A percentile compares a stretch with the other conserved stretches of the same genome.
Conservation (phyloP, 768 basidiomycete species). For the Lactarius psammicola region DNA sequence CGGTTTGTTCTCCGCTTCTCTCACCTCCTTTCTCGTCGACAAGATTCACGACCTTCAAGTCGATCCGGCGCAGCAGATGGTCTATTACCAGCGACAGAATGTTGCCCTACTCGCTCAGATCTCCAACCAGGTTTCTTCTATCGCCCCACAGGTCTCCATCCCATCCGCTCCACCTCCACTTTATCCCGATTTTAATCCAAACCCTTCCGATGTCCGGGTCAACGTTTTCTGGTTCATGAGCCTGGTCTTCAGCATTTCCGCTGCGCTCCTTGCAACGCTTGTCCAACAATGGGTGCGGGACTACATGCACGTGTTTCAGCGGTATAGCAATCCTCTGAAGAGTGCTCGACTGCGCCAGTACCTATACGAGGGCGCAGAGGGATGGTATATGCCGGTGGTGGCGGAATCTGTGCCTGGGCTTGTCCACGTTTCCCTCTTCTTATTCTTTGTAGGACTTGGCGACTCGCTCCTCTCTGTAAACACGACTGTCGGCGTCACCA, state of each 20-base stretch:
- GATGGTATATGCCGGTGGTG: conserved; percentile 42
- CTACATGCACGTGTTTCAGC: conserved; percentile 34
- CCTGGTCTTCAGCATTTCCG: conserved; percentile 40
- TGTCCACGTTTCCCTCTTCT: conserved; percentile 47
- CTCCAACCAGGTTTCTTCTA: not conserved
- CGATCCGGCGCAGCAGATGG: not conserved
- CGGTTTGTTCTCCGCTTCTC: conserved; percentile 15
- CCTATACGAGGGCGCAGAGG: conserved; percentile 38
- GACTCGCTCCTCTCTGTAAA: conserved; percentile 41
- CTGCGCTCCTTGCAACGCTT: conserved; percentile 45
- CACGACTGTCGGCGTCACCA: conserved; percentile 9
- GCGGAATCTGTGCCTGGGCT: conserved; percentile 47
- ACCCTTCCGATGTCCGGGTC: conserved; percentile 37
- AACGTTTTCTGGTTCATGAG: conserved; percentile 46
- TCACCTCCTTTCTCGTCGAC: conserved; percentile 16
- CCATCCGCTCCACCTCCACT: not conserved
- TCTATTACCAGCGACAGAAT: conserved; percentile 5
- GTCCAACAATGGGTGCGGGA: conserved; percentile 50
- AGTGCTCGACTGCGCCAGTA: conserved; percentile 45
- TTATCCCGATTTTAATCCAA: conserved; percentile 23
- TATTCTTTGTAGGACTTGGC: conserved; percentile 50
- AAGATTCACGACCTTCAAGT: conserved; percentile 13
- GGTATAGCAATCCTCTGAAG: conserved; percentile 32
- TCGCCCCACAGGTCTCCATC: not conserved
- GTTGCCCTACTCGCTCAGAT: conserved; percentile 14